A percentile compares a stretch with the other conserved stretches of the same genome.
Conservation (phyloP, 2,329 filamentous ascomycete species). For the Pseudocercospora fijiensis region DNA sequence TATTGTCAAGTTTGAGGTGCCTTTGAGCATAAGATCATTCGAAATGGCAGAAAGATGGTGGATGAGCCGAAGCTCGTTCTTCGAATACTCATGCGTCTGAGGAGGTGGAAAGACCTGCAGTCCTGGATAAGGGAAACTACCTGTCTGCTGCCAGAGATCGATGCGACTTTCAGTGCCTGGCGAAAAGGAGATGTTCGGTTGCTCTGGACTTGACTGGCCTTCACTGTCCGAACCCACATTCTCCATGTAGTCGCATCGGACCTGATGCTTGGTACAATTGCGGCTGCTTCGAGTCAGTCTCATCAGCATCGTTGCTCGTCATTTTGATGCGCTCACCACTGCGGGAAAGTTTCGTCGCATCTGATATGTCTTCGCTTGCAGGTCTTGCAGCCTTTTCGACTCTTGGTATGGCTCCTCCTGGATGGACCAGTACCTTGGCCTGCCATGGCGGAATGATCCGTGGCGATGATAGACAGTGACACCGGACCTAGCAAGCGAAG, state of each 20-base stretch:
- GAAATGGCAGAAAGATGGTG: constrained; percentile 87
- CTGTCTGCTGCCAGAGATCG: constrained; percentile 78
- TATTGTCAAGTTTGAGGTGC: constrained; percentile 74
- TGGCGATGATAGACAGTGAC: not conserved
- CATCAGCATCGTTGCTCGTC: not conserved
- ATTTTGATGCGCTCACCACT: constrained; percentile 68
- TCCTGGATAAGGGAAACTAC: constrained; percentile 80
- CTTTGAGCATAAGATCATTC: constrained; percentile 73
- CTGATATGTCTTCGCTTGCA: constrained; percentile 97
- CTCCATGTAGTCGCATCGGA: constrained; percentile 97
- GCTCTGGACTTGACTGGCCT: constrained; percentile 53
- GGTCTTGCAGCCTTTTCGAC: constrained; percentile 94
- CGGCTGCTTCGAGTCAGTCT: constrained; percentile 56
- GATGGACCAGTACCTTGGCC: constrained; percentile 93
- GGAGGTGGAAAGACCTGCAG: constrained; percentile 74
- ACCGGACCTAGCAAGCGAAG: not conserved
- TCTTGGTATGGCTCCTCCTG: constrained; percentile 92
- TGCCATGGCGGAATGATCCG: constrained; percentile 62
- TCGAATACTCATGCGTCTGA: constrained; percentile 68
- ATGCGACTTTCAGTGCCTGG: constrained; percentile 80
- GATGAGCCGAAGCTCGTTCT: constrained; percentile 81
- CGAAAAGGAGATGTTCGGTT: constrained; percentile 74
- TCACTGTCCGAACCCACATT: constrained; percentile 65
- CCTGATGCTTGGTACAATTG: constrained; percentile 99
- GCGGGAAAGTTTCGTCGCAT: constrained; percentile 95